These are phyloP conservation scores for Tolypocladium ophioglossoides DNA, from an alignment of 2,329 filamentous ascomycete species.

Conservation along the genomic window DNA sequence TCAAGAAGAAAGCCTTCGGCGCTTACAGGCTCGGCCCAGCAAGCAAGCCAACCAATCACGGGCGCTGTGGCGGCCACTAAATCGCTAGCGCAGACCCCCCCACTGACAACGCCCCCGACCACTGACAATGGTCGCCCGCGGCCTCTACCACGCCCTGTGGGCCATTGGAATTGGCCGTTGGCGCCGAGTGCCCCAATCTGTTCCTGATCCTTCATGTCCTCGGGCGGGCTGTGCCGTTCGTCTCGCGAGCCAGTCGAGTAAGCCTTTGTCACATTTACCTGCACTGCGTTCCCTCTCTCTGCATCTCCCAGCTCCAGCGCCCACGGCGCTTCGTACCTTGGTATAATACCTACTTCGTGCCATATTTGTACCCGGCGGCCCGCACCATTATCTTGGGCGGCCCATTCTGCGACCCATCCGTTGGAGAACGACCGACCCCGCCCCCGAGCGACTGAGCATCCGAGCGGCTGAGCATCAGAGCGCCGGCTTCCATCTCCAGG, in stretches of 20 bases:
- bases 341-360: neutral
- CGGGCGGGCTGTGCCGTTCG: too few relatives aligned
- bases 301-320: neutral
- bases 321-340: neutral
- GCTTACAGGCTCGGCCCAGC: neutral
- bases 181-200: constrained; percentile 2
- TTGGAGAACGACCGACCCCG: constrained; percentile 1
- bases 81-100: neutral
- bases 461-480: too few relatives aligned
- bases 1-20: neutral
- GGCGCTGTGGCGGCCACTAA: neutral
- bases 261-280: neutral
- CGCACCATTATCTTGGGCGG: constrained; percentile 5
- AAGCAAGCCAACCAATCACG: neutral
- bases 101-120: neutral
- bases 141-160: neutral
- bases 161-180: neutral
- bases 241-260: neutral
- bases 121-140: neutral
- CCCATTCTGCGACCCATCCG: constrained; percentile 10
- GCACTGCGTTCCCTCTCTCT: neutral
- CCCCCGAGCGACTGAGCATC: neutral
- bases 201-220: neutral
- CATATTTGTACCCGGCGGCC: neutral
- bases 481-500: neutral